Percentiles rank a stretch among this genome's conserved stretches.
These are phyloP conservation scores for Lepidopterella palustris DNA, from an alignment of 495 filamentous ascomycete genomes.

Conservation along the genomic window DNA sequence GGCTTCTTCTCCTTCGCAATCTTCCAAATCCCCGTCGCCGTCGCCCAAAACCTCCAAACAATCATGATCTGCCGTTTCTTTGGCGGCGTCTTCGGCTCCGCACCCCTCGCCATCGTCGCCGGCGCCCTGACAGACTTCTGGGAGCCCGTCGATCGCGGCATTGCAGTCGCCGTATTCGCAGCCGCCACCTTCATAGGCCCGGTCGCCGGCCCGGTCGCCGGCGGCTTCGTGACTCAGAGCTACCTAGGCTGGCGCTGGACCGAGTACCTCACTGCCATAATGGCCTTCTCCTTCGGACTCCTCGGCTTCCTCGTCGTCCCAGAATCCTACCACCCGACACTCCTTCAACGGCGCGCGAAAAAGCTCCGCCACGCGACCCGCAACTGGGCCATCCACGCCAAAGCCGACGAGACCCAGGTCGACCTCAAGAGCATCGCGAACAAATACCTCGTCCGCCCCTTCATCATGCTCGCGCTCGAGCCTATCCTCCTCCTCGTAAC, in stretches of 20 bases:
- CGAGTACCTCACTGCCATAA: slow-evolving; percentile 57
- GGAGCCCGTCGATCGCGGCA: slow-evolving; percentile 51
- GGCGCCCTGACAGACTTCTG: slow-evolving; percentile 59
- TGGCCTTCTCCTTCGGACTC: slow-evolving; percentile 44
- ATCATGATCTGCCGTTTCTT: slow-evolving; percentile 59
- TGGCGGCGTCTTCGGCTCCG: slow-evolving; percentile 55
- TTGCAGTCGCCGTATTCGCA: slow-evolving; percentile 52
- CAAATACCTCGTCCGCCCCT: slow-evolving; percentile 53
- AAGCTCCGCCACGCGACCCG: slow-evolving; percentile 50
- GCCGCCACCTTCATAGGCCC: slow-evolving; percentile 31
- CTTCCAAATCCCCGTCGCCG: slow-evolving; percentile 56
- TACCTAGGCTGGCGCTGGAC: slow-evolving; percentile 43
- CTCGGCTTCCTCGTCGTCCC: slow-evolving; percentile 43
- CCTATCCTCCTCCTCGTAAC: slow-evolving; percentile 53
- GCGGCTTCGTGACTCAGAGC: slow-evolving; percentile 31
- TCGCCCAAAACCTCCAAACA: slow-evolving; percentile 52
- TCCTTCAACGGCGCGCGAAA: slow-evolving; percentile 50
- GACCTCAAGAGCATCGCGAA: slow-evolving; percentile 41
- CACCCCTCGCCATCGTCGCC: slow-evolving; percentile 55
- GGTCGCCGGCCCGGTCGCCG: slow-evolving; percentile 30
- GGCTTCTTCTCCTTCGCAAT: slow-evolving; percentile 52
- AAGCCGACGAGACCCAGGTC: slow-evolving; percentile 48
- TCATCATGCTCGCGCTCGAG: slow-evolving; percentile 53
- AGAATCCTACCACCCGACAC: slow-evolving; percentile 53
- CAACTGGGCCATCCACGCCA: slow-evolving; percentile 56